Evolutionary conservation across 140 eudicot species (phyloP), one percentile per base, ranked within the genome.

Genomic region (Senecio squalidus): DNA sequence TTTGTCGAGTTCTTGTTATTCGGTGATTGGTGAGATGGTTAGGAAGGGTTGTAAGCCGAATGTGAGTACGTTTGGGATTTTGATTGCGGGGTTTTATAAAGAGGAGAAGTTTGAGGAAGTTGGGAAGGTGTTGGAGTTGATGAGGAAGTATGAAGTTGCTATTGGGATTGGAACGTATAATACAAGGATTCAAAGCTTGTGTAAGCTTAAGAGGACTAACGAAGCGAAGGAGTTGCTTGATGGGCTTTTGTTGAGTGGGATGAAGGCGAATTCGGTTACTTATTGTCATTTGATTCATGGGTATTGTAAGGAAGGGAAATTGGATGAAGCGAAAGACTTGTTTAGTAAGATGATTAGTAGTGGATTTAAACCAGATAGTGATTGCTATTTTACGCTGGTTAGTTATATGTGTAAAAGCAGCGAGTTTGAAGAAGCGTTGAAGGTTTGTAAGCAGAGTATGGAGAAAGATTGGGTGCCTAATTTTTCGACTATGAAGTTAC

Each of bases 191-290:
- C 77, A 80, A 65, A 73, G 97, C 74, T 56, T 89, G 73, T 89
- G 97, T 68, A 84, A 84, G 80, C 84, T 90, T 0, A 73, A 47
- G 68, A 90, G 71, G 41, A 71, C 83, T 0, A 15, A 13, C 0
- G 95, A 90, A 74, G 95, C 90, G 0, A 90, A 78, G 57, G 97
- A 85, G 23, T 57, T 86, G 70, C 60, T 90, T 39, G 83, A 83
- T 52, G 84, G 78, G 59, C 64, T 85, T 60, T 14, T 75, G 29
- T 67, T 76, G 1, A 74, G 72, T 21, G 81, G 81, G 26, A 76
- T 82, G 83, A 85, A 78, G 64, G 86, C 90, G 9, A 90, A 90
- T 74, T 52, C 82, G 2, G 73, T 30, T n/a, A 82, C 95, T 0
- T 85, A 85, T 43, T 34, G 59, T 21, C 74, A 75, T 66, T 73